phyloP scores from a whole-genome alignment of 139 green algal genomes.

The Chlorella sp. region DNA sequence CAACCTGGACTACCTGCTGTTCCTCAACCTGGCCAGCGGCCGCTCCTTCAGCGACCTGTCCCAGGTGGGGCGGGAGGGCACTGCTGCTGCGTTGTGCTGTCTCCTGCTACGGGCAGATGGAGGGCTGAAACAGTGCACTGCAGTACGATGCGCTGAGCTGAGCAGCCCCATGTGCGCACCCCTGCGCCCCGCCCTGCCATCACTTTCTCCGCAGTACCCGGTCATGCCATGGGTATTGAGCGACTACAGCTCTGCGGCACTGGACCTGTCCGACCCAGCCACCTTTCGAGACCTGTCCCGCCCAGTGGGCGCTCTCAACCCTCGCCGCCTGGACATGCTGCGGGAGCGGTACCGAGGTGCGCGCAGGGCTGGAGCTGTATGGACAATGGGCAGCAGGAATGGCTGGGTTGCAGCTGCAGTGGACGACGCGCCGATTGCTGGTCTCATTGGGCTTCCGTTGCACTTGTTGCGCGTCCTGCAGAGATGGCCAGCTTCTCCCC shows the following conservation, averaged over 20 bases:
- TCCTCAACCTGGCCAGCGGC: constrained; percentile 88
- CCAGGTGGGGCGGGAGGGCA: constrained; percentile 44
- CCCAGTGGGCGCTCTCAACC: constrained; percentile 93
- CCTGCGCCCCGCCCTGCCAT: too few relatives aligned
- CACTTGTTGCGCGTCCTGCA: not conserved
- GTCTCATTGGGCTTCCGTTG: too few relatives aligned
- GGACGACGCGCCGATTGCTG: not conserved
- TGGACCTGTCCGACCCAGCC: constrained; percentile 75
- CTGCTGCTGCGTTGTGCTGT: too few relatives aligned
- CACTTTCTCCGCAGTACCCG: constrained; percentile 3
- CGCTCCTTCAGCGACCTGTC: constrained; percentile 91
- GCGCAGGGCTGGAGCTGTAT: not conserved
- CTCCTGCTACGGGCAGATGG: too few relatives aligned
- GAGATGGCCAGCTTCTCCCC: constrained; percentile 48
- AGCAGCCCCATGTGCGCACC: too few relatives aligned
- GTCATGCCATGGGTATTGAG: constrained; percentile 91
- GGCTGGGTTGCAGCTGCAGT: too few relatives aligned
- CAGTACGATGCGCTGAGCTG: too few relatives aligned
- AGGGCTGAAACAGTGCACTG: too few relatives aligned
- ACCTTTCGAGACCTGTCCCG: constrained; percentile 89
- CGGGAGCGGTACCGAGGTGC: constrained; percentile 60
- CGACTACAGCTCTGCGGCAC: constrained; percentile 76
- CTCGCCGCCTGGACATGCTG: constrained; percentile 76
- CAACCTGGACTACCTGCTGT: constrained; percentile 93
- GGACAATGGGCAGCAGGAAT: too few relatives aligned